Evolutionary conservation across 441 rosid species (phyloP).

Genomic region (Erodium texanum): DNA sequence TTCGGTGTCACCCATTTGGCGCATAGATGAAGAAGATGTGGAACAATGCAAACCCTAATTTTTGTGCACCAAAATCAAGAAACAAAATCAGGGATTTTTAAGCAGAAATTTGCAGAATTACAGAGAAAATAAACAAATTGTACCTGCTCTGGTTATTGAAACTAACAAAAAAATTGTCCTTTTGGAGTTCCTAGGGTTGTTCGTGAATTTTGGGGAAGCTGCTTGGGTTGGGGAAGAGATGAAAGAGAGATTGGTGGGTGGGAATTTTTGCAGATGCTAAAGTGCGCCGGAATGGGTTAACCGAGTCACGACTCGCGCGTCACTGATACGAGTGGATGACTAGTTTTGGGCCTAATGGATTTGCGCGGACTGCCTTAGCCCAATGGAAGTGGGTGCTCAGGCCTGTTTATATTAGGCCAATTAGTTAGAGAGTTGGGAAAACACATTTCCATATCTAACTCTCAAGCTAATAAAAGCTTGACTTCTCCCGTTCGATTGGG

Average conservation of each 20-base stretch:
- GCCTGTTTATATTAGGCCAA: too few species aligned
- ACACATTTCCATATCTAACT: too few species aligned
- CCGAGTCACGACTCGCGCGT: too few species aligned
- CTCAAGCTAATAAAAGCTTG: too few species aligned
- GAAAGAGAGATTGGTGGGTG: neutral
- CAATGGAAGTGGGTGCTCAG: too few species aligned
- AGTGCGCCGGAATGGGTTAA: neutral
- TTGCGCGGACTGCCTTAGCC: too few species aligned
- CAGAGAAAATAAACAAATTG: neutral
- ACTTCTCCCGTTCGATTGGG: too few species aligned
- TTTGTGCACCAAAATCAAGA: neutral
- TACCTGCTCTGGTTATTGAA: neutral
- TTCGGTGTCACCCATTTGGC: constrained; percentile 63
- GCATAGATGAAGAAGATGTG: neutral
- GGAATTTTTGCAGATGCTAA: neutral
- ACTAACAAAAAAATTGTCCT: neutral
- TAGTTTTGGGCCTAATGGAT: too few species aligned
- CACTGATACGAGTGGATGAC: neutral
- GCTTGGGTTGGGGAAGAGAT: neutral
- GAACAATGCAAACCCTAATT: neutral
- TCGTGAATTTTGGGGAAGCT: constrained; percentile 1
- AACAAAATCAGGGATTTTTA: neutral
- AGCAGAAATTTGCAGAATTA: neutral
- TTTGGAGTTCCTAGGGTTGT: neutral
- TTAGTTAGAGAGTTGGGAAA: too few species aligned